Conservation (phyloP, 345 rosid genomes). For the Durio zibethinus region DNA sequence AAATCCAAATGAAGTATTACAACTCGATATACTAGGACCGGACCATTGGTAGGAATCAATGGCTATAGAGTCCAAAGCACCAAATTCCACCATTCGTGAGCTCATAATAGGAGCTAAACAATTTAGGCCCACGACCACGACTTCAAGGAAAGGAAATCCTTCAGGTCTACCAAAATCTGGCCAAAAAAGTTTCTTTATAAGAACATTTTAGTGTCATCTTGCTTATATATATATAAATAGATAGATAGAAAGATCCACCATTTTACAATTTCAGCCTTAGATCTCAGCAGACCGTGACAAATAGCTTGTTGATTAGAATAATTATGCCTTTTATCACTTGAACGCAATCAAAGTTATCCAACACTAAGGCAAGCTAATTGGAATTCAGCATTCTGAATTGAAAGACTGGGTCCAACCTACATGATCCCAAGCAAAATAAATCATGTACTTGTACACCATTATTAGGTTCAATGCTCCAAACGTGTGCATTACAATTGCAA, state of each 20-base stretch:
- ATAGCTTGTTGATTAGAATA: too few relatives aligned
- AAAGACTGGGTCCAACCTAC: background rate
- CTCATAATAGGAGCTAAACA: background rate
- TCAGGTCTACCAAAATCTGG: background rate
- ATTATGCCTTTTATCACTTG: background rate
- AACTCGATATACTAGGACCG: too few relatives aligned
- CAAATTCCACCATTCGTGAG: too few relatives aligned
- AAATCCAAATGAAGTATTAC: too few relatives aligned
- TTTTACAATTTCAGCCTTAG: too few relatives aligned
- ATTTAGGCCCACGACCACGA: background rate
- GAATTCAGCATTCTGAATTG: background rate
- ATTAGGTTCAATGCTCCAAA: background rate
- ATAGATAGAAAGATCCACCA: too few relatives aligned
- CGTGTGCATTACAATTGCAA: background rate
- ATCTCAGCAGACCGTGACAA: too few relatives aligned
- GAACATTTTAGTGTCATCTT: too few relatives aligned
- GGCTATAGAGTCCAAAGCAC: too few relatives aligned
- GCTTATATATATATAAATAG: too few relatives aligned
- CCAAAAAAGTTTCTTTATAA: background rate
- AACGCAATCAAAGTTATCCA: background rate
- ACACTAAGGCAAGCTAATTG: background rate
- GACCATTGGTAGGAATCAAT: too few relatives aligned
- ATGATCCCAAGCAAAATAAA: background rate
- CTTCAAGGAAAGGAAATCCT: background rate
- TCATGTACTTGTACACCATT: background rate